phyloP scores from a whole-genome alignment of 352 stramenopile genomes.

The Phytophthora colocasiae region DNA sequence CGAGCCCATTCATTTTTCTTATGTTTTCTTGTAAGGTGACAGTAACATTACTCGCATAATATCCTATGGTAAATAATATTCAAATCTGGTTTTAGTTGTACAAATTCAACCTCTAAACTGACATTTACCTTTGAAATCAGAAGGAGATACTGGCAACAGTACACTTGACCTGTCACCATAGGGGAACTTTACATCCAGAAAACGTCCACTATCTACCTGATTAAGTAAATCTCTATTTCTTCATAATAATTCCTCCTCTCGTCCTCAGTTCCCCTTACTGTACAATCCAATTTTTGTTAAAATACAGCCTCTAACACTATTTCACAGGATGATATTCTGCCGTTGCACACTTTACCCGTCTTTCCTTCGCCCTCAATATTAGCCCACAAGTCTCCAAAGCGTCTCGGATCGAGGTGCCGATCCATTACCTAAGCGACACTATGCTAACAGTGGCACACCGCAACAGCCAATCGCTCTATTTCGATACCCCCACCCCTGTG shows the following conservation, averaged over 20 bases:
- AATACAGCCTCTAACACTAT: too few species aligned
- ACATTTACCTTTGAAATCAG: too few species aligned
- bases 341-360: not conserved
- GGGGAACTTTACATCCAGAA: not conserved
- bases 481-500: constrained; percentile 12
- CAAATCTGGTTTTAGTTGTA: too few species aligned
- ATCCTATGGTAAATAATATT: too few species aligned
- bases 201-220: constrained; percentile 1
- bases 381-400: constrained; percentile 14
- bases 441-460: not conserved
- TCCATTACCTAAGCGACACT: constrained; percentile 4
- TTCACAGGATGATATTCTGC: too few species aligned
- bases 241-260: not conserved
- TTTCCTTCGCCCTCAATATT: constrained; percentile 1
- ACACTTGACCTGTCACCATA: too few species aligned
- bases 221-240: not conserved
- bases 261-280: not conserved
- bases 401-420: constrained; percentile 6
- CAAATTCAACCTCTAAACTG: too few species aligned
- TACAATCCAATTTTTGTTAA: too few species aligned
- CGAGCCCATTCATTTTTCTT: not conserved
- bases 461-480: constrained; percentile 9
- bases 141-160: too few species aligned
- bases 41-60: not conserved
- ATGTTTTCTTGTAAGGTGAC: constrained; percentile 10